phyloP scores from a whole-genome alignment of 2,329 filamentous ascomycete genomes.

The Diplodia seriata region DNA sequence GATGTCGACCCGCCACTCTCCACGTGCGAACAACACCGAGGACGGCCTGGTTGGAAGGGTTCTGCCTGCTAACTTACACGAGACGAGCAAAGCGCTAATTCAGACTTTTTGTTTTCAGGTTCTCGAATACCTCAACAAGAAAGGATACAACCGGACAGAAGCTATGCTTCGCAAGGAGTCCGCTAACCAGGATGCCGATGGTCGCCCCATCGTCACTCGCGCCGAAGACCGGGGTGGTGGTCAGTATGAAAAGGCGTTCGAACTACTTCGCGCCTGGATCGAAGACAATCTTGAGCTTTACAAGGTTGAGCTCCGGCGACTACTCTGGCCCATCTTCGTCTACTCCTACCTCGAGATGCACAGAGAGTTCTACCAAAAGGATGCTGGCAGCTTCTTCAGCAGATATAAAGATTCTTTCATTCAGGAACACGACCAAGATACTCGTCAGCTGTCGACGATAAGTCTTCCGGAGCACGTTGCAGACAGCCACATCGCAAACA shows the following conservation, averaged over 20 bases:
- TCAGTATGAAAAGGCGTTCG: constrained; percentile 79
- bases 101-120: constrained; percentile 59
- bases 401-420: constrained; percentile 74
- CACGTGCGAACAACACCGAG: fast-evolving
- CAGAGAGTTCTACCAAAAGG: constrained; percentile 71
- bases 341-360: constrained; percentile 89
- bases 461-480: constrained; percentile 78
- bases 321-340: constrained; percentile 93
- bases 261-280: constrained; percentile 79
- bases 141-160: constrained; percentile 92
- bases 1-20: background rate
- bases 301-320: constrained; percentile 87
- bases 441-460: constrained; percentile 76
- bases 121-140: constrained; percentile 93
- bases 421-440: constrained; percentile 78
- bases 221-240: constrained; percentile 74
- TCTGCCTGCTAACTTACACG: background rate
- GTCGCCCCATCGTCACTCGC: constrained; percentile 71
- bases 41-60: background rate
- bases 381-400: constrained; percentile 76
- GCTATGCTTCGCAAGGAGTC: constrained; percentile 92
- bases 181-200: constrained; percentile 79
- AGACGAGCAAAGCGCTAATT: background rate
- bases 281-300: constrained; percentile 93
- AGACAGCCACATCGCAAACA: constrained; percentile 76